Evolutionary conservation across 1,139 yeast species (phyloP), one percentile per base, ranked within the genome.

Genomic region (Kurtzmaniella natalensis): DNA sequence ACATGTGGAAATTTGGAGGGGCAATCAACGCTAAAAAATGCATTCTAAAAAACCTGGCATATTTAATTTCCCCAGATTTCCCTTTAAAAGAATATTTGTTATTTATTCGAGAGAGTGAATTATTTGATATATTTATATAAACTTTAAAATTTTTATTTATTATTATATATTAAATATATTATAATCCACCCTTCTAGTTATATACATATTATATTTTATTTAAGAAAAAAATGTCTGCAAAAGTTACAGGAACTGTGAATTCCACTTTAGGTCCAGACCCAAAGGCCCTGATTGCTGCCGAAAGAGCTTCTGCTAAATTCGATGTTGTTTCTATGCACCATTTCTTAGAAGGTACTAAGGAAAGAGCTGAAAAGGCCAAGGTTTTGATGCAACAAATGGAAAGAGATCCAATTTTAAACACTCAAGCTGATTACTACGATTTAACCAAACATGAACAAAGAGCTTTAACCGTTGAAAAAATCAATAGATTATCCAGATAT

Each of bases 351-450:
- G 73, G 72, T 31, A 48, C 59, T 30, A 41, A 44, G 33, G 62
- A 59, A 35, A 52, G 60, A 37, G 55, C 70, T 7, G 57, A 56
- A 31, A 41, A 48, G 34, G 44, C 56, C 41, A 55, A 60, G 37
- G 31, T 39, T 18, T 48, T 66, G 41, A 46, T 52, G 27, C 61
- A 57, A 38, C 66, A 64, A 44, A 58, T 68, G 60, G 73, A 68
- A 49, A 57, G 70, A 41, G 73, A 68, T 46, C 71, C 72, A 7
- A 47, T 68, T 31, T 51, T 68, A 40, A 50, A 57, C 18, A 56
- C 67, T 18, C 51, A 49, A 36, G 50, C 67, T 15, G 46, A 52
- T 22, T 56, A 58, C 51, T 68, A 64, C 46, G 73, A 67, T 40
- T 51, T 56, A 45, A 50, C 53, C 40, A 63, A 62, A 45, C 55